Percentiles rank a stretch among this genome's conserved stretches.
phyloP scores from a whole-genome alignment of 2,329 filamentous ascomycete genomes.

The Balansia obtecta region DNA sequence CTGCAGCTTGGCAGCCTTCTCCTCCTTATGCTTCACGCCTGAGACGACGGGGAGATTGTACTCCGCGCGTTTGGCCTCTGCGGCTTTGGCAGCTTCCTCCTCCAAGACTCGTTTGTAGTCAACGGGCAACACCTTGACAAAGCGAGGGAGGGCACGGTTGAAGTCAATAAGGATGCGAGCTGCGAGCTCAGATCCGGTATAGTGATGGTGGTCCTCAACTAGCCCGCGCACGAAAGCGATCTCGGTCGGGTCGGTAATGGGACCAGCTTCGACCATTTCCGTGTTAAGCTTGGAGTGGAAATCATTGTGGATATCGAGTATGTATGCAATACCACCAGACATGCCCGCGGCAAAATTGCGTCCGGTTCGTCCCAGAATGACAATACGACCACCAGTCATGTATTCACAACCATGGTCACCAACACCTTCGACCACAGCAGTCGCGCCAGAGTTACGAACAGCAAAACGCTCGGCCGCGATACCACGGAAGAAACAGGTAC shows the following conservation, averaged over 20 bases:
- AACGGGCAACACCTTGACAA: constrained; percentile 84
- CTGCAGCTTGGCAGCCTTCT: constrained; percentile 56
- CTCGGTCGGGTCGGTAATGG: constrained; percentile 73
- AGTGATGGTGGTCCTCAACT: constrained; percentile 95
- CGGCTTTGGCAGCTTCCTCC: constrained; percentile 77
- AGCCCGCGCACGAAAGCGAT: constrained; percentile 83
- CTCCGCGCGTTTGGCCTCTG: constrained; percentile 71
- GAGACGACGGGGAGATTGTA: constrained; percentile 70
- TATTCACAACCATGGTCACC: constrained; percentile 97
- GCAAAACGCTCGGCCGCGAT: constrained; percentile 93
- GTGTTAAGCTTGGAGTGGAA: constrained; percentile 90
- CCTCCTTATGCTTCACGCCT: constrained; percentile 48
- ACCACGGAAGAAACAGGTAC: constrained; percentile 93
- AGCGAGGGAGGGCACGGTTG: constrained; percentile 76
- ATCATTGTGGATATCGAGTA: constrained; percentile 80
- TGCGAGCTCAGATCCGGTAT: constrained; percentile 90
- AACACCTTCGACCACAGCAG: constrained; percentile 89
- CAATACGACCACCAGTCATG: constrained; percentile 90
- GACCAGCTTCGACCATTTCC: constrained; percentile 90
- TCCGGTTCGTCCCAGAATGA: constrained; percentile 78
- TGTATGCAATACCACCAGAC: constrained; percentile 94
- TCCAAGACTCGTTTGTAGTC: constrained; percentile 91
- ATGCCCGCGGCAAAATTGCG: constrained; percentile 98
- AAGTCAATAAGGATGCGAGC: constrained; percentile 93
- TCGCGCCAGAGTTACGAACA: constrained; percentile 91